These are phyloP conservation scores for Bondarzewia mesenterica DNA, from an alignment of 1,284 basidiomycete genomes.

Conservation along the genomic window DNA sequence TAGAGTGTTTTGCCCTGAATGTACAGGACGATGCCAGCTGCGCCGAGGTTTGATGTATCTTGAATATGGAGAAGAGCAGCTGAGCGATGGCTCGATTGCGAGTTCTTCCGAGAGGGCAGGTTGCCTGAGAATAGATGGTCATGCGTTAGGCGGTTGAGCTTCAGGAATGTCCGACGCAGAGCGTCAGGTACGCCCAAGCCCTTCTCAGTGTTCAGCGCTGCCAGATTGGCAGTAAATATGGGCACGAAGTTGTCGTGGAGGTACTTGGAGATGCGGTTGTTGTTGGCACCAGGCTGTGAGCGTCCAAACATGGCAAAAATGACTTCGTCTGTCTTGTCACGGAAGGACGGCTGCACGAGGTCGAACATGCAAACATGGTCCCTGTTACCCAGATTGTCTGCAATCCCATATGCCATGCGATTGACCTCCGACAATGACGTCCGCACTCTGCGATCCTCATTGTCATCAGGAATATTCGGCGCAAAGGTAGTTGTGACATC, in stretches of 20 bases:
- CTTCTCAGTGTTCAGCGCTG: slow-evolving; percentile 34
- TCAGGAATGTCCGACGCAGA: slow-evolving; percentile 78
- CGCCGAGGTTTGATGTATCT: slow-evolving; percentile 53
- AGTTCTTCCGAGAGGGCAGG: slow-evolving; percentile 54
- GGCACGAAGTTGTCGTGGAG: slow-evolving; percentile 74
- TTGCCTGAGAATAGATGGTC: slow-evolving; percentile 46
- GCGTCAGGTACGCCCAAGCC: slow-evolving; percentile 67
- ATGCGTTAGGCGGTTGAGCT: slow-evolving; percentile 74
- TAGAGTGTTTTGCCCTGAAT: slow-evolving; percentile 77
- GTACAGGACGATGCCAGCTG: slow-evolving; percentile 85
- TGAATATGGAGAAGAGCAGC: slow-evolving; percentile 18
- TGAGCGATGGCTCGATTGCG: slow-evolving; percentile 48
- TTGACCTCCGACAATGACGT: slow-evolving; percentile 89
- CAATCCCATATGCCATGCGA: slow-evolving; percentile 94
- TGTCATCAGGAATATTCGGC: slow-evolving; percentile 83
- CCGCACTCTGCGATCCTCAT: slow-evolving; percentile 85
- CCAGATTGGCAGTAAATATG: slow-evolving; percentile 55
- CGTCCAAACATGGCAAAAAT: slow-evolving; percentile 95
- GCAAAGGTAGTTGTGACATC: slow-evolving; percentile 87
- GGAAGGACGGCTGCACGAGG: slow-evolving; percentile 86
- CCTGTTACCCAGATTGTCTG: slow-evolving; percentile 82
- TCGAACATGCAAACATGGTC: slow-evolving; percentile 88
- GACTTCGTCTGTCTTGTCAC: slow-evolving; percentile 73
- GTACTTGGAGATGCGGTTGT: slow-evolving; percentile 66
- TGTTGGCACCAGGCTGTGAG: slow-evolving; percentile 55